These are phyloP conservation scores for Zhuliangozyma blackwelliae DNA, from an alignment of 1,139 yeast species.

Conservation along the genomic window DNA sequence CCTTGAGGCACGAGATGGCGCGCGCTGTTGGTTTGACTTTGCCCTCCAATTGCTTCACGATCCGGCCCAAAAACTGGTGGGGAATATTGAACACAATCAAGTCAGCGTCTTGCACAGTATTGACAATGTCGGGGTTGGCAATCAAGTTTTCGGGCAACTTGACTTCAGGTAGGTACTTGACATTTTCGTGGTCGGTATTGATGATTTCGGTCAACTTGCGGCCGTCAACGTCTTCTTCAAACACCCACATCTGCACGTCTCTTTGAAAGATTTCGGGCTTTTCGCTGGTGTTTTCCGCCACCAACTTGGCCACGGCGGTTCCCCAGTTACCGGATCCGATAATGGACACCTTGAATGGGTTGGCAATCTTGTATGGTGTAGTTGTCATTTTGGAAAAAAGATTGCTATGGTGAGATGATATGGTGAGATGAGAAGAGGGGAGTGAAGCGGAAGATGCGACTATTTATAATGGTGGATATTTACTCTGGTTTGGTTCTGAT, in stretches of 20 bases:
- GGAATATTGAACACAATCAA: slow-evolving; percentile 87
- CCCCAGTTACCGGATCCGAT: slow-evolving; percentile 92
- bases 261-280: slow-evolving; percentile 64
- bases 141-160: slow-evolving; percentile 72
- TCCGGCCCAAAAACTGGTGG: slow-evolving; percentile 80
- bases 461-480: too few species aligned
- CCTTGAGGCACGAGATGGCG: slow-evolving; percentile 92
- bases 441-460: too few species aligned
- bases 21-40: slow-evolving; percentile 63
- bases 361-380: slow-evolving; percentile 29
- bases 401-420: too few species aligned
- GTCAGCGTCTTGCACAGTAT: slow-evolving; percentile 73
- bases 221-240: slow-evolving; percentile 72
- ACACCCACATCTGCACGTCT: slow-evolving; percentile 91
- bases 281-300: slow-evolving; percentile 77
- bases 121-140: slow-evolving; percentile 79
- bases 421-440: too few species aligned
- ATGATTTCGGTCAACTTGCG: slow-evolving; percentile 79
- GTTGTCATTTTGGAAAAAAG: too few species aligned
- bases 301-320: slow-evolving; percentile 89
- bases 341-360: slow-evolving; percentile 54
- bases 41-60: slow-evolving; percentile 73
- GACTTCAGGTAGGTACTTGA: slow-evolving; percentile 79
- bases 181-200: slow-evolving; percentile 83
- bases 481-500: too few species aligned